Evolutionary conservation across 805 yeast genomes (phyloP).

Genomic region (Myxozyma lipomycoides): DNA sequence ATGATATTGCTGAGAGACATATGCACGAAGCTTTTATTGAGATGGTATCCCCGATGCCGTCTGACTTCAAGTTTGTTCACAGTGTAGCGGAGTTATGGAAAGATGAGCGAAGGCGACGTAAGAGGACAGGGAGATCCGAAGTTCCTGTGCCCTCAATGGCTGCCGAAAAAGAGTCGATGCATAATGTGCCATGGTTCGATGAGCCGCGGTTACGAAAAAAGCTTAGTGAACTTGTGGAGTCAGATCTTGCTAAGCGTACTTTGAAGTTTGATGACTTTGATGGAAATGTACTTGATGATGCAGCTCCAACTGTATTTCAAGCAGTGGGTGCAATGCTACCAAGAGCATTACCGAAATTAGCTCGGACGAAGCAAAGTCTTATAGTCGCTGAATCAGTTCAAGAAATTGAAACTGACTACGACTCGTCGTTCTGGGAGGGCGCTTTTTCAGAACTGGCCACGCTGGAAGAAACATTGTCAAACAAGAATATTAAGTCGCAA

Average conservation of each 20-base stretch:
- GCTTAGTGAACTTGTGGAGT: background rate
- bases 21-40: constrained; percentile 52
- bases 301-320: constrained; percentile 12
- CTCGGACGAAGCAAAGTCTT: background rate
- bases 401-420: background rate
- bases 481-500: background rate
- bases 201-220: constrained; percentile 2
- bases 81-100: constrained; percentile 47
- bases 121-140: background rate
- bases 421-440: constrained; percentile 17
- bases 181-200: constrained; percentile 6
- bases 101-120: constrained; percentile 41
- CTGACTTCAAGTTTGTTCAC: constrained; percentile 27
- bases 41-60: constrained; percentile 16
- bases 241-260: background rate
- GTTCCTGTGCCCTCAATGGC: constrained; percentile 9
- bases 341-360: background rate
- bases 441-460: constrained; percentile 1
- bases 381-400: constrained; percentile 2
- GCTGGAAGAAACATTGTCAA: background rate
- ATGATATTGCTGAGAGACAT: constrained; percentile 43
- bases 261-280: background rate
- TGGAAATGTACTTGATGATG: background rate
- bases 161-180: background rate
- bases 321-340: constrained; percentile 5